Conservation (phyloP, 345 rosid species). For the Cardamine occulta region DNA sequence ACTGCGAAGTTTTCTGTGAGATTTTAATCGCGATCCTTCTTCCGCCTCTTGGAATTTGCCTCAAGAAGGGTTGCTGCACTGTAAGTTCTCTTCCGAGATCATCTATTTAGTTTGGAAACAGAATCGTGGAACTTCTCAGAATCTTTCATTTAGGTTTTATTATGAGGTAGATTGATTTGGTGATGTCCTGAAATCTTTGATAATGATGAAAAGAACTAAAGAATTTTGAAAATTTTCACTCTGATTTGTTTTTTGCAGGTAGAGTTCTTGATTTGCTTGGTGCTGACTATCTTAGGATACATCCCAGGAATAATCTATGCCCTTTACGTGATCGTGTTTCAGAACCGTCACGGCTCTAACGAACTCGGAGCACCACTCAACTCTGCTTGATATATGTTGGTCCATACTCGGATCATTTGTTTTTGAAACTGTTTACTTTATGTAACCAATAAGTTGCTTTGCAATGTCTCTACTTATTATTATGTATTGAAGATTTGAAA, state of each 20-base stretch:
- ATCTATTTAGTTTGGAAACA: background rate
- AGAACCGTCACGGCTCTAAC: conserved; percentile 71
- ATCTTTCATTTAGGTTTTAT: background rate
- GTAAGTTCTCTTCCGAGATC: conserved; percentile 45
- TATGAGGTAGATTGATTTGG: background rate
- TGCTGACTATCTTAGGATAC: conserved; percentile 87
- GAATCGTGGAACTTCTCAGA: background rate
- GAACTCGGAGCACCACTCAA: conserved; percentile 83
- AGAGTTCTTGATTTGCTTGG: conserved; percentile 82
- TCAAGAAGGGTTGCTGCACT: conserved; percentile 86
- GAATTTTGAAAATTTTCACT: background rate
- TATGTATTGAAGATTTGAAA: background rate
- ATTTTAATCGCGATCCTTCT: conserved; percentile 77
- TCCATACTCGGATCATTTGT: background rate
- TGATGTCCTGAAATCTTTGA: background rate
- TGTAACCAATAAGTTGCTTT: conserved; percentile 32
- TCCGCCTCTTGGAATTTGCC: conserved; percentile 90
- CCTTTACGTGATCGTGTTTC: conserved; percentile 77
- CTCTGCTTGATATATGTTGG: conserved; percentile 29
- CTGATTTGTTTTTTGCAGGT: conserved; percentile 50
- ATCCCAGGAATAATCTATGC: conserved; percentile 96
- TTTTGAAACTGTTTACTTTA: conserved; percentile 10
- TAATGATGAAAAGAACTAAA: background rate
- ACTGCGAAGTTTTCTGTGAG: conserved; percentile 75
- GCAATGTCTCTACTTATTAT: background rate